A percentile compares a stretch with the other conserved stretches of the same genome.
These are phyloP conservation scores for Gastrodia elata DNA, from an alignment of 106 monocot genomes.

Conservation along the genomic window DNA sequence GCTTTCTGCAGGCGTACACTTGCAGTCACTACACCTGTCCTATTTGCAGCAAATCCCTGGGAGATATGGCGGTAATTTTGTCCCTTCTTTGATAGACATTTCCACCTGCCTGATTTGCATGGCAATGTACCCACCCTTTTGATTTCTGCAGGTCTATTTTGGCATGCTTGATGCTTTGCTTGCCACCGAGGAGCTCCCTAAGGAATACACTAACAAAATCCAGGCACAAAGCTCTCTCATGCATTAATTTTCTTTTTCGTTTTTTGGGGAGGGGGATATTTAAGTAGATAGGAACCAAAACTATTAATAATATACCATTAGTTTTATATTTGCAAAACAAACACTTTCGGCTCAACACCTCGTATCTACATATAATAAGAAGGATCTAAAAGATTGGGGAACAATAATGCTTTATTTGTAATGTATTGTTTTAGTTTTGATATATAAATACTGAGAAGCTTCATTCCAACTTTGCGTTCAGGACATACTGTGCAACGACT, in stretches of 20 bases:
- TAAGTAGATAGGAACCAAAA: no score
- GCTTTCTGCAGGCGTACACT: constrained; percentile 66
- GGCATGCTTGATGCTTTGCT: constrained; percentile 94
- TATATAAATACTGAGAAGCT: background rate
- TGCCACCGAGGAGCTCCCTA: constrained; percentile 72
- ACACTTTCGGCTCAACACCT: no score
- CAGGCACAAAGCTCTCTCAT: constrained; percentile 35
- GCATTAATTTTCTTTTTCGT: background rate
- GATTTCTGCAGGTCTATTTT: constrained; percentile 62
- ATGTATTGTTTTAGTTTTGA: no score
- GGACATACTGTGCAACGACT: constrained; percentile 95
- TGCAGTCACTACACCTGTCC: constrained; percentile 96
- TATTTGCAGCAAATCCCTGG: constrained; percentile 97
- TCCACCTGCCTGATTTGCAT: background rate
- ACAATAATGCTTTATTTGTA: no score
- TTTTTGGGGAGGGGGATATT: no score
- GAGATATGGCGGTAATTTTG: constrained; percentile 88
- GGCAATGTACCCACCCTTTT: background rate
- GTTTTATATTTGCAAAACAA: no score
- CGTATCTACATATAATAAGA: no score
- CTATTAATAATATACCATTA: no score
- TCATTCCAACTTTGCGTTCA: constrained; percentile 14
- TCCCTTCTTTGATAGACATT: background rate
- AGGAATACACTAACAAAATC: constrained; percentile 72
- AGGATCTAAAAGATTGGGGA: no score